Base-by-base conservation (phyloP, 352 stramenopile genomes). In the Pythium guiyangense region DNA sequence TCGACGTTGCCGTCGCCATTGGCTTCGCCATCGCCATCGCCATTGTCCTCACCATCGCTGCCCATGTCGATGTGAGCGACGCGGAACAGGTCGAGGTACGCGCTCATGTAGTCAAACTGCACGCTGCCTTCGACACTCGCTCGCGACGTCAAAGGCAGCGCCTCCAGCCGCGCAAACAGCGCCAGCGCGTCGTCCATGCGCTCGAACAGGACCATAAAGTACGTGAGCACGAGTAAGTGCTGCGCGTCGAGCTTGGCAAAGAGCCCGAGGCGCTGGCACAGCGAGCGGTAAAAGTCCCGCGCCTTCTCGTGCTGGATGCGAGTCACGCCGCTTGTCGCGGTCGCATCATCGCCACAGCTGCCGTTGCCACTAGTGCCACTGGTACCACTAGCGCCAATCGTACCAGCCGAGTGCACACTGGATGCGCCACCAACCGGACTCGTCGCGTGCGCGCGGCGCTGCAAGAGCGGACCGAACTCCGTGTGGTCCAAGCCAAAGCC, bases 41-140 rank as follows among this genome's bases (percentile, higher is more conserved):
- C n/a, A n/a, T n/a, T n/a, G n/a, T n/a, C n/a, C n/a, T n/a, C n/a
- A n/a, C n/a, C n/a, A n/a, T n/a, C n/a, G n/a, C n/a, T n/a, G n/a
- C n/a, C n/a, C n/a, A n/a, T n/a, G n/a, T n/a, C 25, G 1, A 71
- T 48, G 29, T 29, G 54, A 43, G 49, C 20, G 22, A 50, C 27
- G 5, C 65, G 61, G 43, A 80, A 82, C 49, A 86, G 80, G 48
- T 88, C 76, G 34, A 91, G 62, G 62, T 84, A 91, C 26, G 71
- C 66, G 45, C 53, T 47, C 35, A 91, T 73, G 49, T 88, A 91
- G 34, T 84, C 76, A 37, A 72, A 86, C 26, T 74, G 70, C 27
- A 90, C 52, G 25, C 60, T 71, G 44, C 46, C 39, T n/a, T 69
- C 59, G 47, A 70, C 48, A 15, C 20, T 57, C 22, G 26, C 49